Percentiles rank a stretch among this genome's conserved stretches.
phyloP scores from a whole-genome alignment of 2,329 filamentous ascomycete genomes.

The Endothia cerciana region DNA sequence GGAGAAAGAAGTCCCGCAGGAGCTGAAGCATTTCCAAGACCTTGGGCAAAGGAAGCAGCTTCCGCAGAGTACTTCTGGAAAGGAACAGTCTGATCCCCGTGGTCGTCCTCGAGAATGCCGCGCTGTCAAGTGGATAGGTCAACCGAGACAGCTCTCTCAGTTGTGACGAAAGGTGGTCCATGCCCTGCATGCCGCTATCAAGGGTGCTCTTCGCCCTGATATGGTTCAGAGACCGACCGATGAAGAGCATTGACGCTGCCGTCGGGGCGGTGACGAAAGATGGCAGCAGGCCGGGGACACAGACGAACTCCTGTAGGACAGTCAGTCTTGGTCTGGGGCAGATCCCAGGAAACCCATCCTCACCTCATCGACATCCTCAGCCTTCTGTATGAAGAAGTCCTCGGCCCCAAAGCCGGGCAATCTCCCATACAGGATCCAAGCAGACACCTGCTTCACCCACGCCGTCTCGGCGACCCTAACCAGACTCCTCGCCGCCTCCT shows the following conservation, averaged over 20 bases:
- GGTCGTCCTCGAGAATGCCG: slow-evolving; percentile 72
- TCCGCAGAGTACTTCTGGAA: slow-evolving; percentile 81
- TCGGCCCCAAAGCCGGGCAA: slow-evolving; percentile 74
- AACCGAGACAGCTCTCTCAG: slow-evolving; percentile 70
- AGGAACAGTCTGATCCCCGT: slow-evolving; percentile 78
- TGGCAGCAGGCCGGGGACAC: slow-evolving; percentile 67
- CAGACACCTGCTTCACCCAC: slow-evolving; percentile 87
- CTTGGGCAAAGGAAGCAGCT: slow-evolving; percentile 75
- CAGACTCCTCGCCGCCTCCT: slow-evolving; percentile 73
- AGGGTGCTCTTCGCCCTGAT: slow-evolving; percentile 63
- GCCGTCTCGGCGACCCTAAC: slow-evolving; percentile 81
- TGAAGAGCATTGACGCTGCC: slow-evolving; percentile 84
- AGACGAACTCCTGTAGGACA: slow-evolving; percentile 57
- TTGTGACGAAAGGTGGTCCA: slow-evolving; percentile 69
- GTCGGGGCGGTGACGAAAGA: slow-evolving; percentile 76
- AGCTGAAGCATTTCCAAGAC: slow-evolving; percentile 79
- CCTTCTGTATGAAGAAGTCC: slow-evolving; percentile 83
- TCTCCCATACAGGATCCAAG: slow-evolving; percentile 89
- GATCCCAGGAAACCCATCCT: slow-evolving; percentile 31
- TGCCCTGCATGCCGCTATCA: slow-evolving; percentile 51
- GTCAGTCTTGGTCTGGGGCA: slow-evolving; percentile 5
- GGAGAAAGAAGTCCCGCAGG: slow-evolving; percentile 83
- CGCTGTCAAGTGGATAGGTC: slow-evolving; percentile 72
- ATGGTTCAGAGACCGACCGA: slow-evolving; percentile 87
- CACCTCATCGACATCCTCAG: slow-evolving; percentile 47